Base-by-base conservation (phyloP, 2,329 filamentous ascomycete species). In the Didymella segeticola region DNA sequence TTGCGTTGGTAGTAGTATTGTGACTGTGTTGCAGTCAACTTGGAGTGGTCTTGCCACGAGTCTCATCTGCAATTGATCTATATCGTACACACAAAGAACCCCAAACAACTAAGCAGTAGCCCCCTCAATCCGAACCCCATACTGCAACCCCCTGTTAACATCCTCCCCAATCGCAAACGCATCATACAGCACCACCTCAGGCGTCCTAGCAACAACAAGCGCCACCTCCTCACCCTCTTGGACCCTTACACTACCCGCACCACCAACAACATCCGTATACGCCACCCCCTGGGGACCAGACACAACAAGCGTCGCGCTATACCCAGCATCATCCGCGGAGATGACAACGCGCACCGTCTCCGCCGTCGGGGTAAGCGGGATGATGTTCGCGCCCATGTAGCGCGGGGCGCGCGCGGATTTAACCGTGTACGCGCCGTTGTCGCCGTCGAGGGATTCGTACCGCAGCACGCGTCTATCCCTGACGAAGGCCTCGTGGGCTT, bases 331-430 rank as follows among this genome's bases (percentile, higher is more conserved):
- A 11, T 41, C 36, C 1, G 49, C 42, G 1, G 48, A 49, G 15
- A 61, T 59, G 6, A 43, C 47, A 10, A 57, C 48, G 17, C 43
- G 66, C 0, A 75, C 71, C 22, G 59, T 71, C 2, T 61, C 66
- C 0, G 48, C 64, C 11, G 63, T 68, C 2, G 72, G 67, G 0
- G 65, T 72, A 4, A 82, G 70, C 0, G 78, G 78, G 29, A 78
- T 75, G 56, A 81, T 82, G 63, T 78, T 82, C 46, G 79, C 74
- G 2, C 80, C 80, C 78, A 82, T 79, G 64, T 82, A 82, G 11
- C 70, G 70, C 15, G 80, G 80, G 9, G 69, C 67, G 2, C 79
- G 72, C 12, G 69, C 73, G 0, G 73, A 41, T 49, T 78, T 79
- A 53, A 79, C 77, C 22, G 65, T 73, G 62, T 79, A 82, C 3